Percentiles rank a stretch among this genome's conserved stretches.
phyloP scores from a whole-genome alignment of 1,139 yeast species.

The Zygosaccharomyces pseudobailii region DNA sequence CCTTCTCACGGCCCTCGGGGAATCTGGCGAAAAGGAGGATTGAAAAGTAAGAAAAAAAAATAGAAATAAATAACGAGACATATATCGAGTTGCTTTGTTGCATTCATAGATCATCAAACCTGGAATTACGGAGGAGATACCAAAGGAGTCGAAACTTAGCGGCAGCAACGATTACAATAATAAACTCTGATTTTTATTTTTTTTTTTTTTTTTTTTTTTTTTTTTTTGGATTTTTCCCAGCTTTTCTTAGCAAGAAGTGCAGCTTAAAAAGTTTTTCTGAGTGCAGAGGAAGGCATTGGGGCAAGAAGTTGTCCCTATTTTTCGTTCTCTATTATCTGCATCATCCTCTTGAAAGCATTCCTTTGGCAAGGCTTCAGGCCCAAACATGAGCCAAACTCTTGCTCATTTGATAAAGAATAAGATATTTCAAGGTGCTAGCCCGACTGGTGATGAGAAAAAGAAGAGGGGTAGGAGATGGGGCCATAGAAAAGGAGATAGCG shows the following conservation, averaged over 20 bases:
- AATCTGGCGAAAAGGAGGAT: background rate
- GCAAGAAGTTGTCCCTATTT: background rate
- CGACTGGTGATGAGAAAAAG: constrained; percentile 4
- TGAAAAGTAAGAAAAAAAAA: background rate
- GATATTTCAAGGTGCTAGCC: constrained; percentile 13
- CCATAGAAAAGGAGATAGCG: constrained; percentile 1
- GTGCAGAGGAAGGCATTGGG: background rate
- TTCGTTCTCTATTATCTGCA: background rate
- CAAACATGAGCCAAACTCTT: constrained; percentile 18
- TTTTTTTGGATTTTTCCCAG: background rate
- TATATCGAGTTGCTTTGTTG: background rate
- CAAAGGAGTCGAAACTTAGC: background rate
- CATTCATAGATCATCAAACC: background rate
- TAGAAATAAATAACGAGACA: background rate
- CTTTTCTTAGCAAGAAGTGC: background rate
- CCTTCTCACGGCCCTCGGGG: background rate
- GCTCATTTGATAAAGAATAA: constrained; percentile 16
- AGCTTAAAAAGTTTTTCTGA: background rate
- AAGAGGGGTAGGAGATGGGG: constrained; percentile 9
- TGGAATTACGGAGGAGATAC: background rate
- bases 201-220: background rate
- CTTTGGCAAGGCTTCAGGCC: background rate
- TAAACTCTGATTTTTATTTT: background rate
- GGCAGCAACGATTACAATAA: background rate
- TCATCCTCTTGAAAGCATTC: background rate